Percentiles rank a stretch among this genome's conserved stretches.
These are phyloP conservation scores for Daldinia caldariorum DNA, from an alignment of 495 filamentous ascomycete genomes.

Conservation along the genomic window DNA sequence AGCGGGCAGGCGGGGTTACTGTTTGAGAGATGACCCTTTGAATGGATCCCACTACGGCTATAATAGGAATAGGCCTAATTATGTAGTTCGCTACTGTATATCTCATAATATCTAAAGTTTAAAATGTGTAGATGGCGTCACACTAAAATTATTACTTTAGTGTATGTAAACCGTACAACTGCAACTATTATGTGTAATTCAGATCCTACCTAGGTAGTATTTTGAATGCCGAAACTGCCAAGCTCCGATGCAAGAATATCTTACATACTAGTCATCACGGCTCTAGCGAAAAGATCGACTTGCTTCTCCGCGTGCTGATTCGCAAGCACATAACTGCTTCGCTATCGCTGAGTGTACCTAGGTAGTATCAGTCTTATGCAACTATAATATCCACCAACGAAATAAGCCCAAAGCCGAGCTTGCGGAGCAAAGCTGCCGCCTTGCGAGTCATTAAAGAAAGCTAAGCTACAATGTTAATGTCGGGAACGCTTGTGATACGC, in stretches of 20 bases:
- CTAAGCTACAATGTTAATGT: constrained; percentile 1
- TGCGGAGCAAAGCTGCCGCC: constrained; percentile 11
- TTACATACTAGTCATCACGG: not conserved
- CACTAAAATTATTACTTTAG: not conserved
- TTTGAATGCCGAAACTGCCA: not conserved
- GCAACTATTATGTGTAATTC: not conserved
- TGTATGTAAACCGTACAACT: no score
- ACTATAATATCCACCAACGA: constrained; percentile 10
- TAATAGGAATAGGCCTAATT: not conserved
- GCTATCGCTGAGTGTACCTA: constrained; percentile 10
- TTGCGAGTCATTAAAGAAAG: constrained; percentile 27
- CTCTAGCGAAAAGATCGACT: constrained; percentile 18
- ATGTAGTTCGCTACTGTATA: not conserved
- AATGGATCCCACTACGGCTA: not conserved
- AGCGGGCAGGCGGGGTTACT: constrained; percentile 11
- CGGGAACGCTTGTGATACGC: no score
- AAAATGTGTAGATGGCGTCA: not conserved
- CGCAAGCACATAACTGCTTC: constrained; percentile 16
- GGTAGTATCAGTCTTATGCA: constrained; percentile 24
- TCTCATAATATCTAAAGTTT: not conserved
- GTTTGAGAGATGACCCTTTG: constrained; percentile 23
- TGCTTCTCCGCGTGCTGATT: constrained; percentile 20
- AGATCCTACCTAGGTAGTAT: not conserved
- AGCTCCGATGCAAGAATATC: not conserved
- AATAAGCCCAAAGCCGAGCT: constrained; percentile 13